Conservation (phyloP, 805 yeast genomes). For the Clavispora fructus region DNA sequence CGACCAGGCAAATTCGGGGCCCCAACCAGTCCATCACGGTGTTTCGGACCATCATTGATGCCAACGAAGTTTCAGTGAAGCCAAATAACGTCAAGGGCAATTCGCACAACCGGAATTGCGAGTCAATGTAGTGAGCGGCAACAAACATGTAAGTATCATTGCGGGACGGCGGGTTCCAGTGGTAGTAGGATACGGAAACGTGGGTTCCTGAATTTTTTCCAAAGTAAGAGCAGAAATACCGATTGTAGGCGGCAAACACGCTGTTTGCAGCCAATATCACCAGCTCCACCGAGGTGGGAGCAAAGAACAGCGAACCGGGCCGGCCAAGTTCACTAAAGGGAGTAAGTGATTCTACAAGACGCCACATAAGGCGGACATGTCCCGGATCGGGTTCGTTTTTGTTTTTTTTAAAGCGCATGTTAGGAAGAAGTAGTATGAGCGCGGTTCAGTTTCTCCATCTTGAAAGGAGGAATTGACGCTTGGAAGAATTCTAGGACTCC, state of each 20-base stretch:
- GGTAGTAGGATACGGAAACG: conserved; percentile 18
- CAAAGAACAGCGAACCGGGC: neutral
- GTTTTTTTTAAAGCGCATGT: neutral
- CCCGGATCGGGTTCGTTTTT: neutral
- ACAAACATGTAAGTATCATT: conserved; percentile 13
- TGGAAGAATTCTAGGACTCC: too few species aligned
- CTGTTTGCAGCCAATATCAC: conserved; percentile 11
- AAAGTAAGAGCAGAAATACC: conserved; percentile 16
- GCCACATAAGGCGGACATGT: neutral
- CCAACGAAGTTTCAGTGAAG: conserved; percentile 7
- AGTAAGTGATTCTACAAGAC: neutral
- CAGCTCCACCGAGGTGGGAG: neutral
- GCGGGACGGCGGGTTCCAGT: conserved; percentile 13
- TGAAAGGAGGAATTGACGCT: too few species aligned
- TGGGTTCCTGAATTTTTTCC: conserved; percentile 2
- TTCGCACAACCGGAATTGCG: conserved; percentile 13
- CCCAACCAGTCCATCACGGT: conserved; percentile 11
- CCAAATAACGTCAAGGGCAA: conserved; percentile 19
- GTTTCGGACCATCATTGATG: conserved; percentile 13
- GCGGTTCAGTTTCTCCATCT: too few species aligned
- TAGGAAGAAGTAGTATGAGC: neutral
- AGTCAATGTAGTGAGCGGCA: conserved; percentile 16
- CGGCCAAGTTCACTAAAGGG: neutral
- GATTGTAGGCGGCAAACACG: conserved; percentile 16
- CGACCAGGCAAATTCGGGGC: conserved; percentile 15